Percentiles rank a stretch among this genome's conserved stretches.
These are phyloP conservation scores for Cercophora sp. DNA, from an alignment of 495 filamentous ascomycete genomes.

Conservation along the genomic window DNA sequence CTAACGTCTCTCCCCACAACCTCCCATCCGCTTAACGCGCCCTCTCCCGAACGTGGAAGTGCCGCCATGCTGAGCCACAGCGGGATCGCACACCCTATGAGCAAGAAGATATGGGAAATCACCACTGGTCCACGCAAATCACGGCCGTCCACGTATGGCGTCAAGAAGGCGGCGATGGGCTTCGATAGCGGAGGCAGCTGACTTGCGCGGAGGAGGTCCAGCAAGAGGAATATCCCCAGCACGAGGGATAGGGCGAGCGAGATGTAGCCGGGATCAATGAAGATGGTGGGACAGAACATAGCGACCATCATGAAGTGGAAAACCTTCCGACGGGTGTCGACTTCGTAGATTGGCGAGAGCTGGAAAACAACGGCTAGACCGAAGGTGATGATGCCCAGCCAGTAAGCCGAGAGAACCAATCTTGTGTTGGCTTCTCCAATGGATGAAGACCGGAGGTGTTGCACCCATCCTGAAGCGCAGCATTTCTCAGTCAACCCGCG, in stretches of 20 bases:
- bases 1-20: conserved; percentile 65
- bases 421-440: conserved; percentile 78
- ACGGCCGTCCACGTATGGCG: conserved; percentile 90
- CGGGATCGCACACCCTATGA: conserved; percentile 93
- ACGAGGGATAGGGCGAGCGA: conserved; percentile 71
- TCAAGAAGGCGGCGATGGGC: conserved; percentile 77
- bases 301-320: conserved; percentile 98
- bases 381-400: conserved; percentile 57
- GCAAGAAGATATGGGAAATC: conserved; percentile 89
- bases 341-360: conserved; percentile 68
- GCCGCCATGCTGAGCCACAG: conserved; percentile 81
- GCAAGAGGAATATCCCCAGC: conserved; percentile 75
- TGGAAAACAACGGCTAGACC: conserved; percentile 71
- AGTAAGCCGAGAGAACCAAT: conserved; percentile 73
- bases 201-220: conserved; percentile 83
- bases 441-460: conserved; percentile 51
- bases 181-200: conserved; percentile 85
- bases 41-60: conserved; percentile 50
- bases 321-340: conserved; percentile 96
- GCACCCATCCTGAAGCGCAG: conserved; percentile 53
- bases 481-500: conserved; percentile 30
- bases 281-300: conserved; percentile 85
- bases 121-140: conserved; percentile 93
- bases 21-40: conserved; percentile 67
- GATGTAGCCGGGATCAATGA: conserved; percentile 78